Evolutionary conservation across 495 filamentous ascomycete species (phyloP).

Genomic region (Apiosordaria backusii): DNA sequence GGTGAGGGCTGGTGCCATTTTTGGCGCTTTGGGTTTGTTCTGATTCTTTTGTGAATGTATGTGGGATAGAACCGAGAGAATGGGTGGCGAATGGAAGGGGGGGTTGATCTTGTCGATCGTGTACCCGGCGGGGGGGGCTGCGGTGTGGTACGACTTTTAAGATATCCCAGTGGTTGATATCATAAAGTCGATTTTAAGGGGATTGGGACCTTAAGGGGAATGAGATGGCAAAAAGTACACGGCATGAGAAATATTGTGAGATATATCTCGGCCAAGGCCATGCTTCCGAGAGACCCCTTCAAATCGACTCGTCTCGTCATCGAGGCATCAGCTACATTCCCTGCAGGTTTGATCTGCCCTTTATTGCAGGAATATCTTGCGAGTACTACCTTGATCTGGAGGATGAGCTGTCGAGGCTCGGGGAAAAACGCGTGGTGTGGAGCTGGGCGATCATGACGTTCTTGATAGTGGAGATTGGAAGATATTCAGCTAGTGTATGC

Average conservation of each 20-base stretch:
- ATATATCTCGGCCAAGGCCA: background rate
- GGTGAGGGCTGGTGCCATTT: constrained; percentile 26
- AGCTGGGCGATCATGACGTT: background rate
- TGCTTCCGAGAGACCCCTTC: background rate
- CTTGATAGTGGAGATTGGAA: background rate
- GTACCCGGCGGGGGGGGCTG: background rate
- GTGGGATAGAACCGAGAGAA: background rate
- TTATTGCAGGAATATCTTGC: background rate
- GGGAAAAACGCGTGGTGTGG: background rate
- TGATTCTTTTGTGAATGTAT: background rate
- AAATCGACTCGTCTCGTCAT: background rate
- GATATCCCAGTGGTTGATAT: background rate
- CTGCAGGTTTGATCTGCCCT: background rate
- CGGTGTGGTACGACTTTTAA: background rate
- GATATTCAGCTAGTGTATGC: background rate
- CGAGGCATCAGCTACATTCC: background rate
- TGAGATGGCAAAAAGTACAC: background rate
- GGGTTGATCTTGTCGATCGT: background rate
- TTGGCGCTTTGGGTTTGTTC: background rate
- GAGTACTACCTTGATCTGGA: background rate
- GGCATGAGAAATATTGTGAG: background rate
- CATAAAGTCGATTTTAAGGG: background rate
- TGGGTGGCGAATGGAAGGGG: background rate
- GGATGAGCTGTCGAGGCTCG: background rate
- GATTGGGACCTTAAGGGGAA: background rate